Conservation (phyloP, 108 stramenopile species). For the Nitzschia inconspicua region DNA sequence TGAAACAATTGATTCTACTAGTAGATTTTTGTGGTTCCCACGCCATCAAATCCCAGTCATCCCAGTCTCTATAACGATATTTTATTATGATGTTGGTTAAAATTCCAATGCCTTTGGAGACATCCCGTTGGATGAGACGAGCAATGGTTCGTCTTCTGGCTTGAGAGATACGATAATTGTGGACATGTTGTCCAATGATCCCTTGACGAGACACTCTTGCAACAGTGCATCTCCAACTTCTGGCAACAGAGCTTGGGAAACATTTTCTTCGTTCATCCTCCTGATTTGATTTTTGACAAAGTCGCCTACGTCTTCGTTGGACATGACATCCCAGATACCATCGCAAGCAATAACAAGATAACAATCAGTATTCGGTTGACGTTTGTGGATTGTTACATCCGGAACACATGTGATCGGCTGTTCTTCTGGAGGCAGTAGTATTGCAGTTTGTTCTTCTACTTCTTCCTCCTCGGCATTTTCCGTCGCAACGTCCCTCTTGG, state of each 20-base stretch:
- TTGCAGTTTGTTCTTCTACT: too few relatives aligned
- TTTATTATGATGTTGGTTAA: too few relatives aligned
- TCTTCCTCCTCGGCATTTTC: background rate
- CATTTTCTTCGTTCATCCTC: slow-evolving; percentile 10
- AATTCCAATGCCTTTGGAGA: too few relatives aligned
- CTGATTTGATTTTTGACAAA: slow-evolving; percentile 53
- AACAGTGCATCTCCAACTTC: slow-evolving; percentile 71
- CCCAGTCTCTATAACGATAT: too few relatives aligned
- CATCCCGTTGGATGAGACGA: too few relatives aligned
- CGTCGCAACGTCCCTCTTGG: too few relatives aligned
- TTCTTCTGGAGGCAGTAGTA: too few relatives aligned
- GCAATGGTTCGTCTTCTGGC: too few relatives aligned
- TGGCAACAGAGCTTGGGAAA: slow-evolving; percentile 38
- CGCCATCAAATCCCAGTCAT: too few relatives aligned
- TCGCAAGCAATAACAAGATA: slow-evolving; percentile 91
- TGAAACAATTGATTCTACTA: too few relatives aligned
- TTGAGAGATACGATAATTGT: slow-evolving; percentile 67
- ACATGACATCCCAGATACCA: slow-evolving; percentile 85
- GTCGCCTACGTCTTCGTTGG: slow-evolving; percentile 62
- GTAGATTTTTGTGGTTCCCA: too few relatives aligned
- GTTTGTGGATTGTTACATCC: slow-evolving; percentile 63
- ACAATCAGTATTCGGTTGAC: slow-evolving; percentile 46
- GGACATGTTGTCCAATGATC: slow-evolving; percentile 88
- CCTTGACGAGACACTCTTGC: slow-evolving; percentile 54
- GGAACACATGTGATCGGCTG: slow-evolving; percentile 85